Percentiles rank a stretch among this genome's conserved stretches.
phyloP scores from a whole-genome alignment of 1,139 yeast genomes.

The Taiozyma onychis region DNA sequence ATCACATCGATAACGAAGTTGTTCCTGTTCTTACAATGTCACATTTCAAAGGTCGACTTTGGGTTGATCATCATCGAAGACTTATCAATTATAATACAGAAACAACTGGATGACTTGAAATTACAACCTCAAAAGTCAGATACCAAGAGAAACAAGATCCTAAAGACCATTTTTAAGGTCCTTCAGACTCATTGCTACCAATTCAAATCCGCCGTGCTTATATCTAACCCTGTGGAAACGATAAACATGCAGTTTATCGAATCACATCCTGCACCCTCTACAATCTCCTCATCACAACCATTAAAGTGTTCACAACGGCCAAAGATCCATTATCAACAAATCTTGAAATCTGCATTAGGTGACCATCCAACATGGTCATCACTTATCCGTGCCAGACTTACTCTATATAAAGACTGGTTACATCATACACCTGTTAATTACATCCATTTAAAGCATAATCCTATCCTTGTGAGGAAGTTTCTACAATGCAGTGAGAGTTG shows the following conservation, averaged over 20 bases:
- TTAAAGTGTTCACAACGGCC: conserved; percentile 4
- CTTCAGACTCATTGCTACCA: conserved; percentile 13
- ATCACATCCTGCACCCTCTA: conserved; percentile 4
- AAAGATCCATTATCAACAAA: conserved; percentile 14
- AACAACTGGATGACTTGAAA: conserved; percentile 12
- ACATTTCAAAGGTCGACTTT: conserved; percentile 4
- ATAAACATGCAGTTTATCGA: conserved; percentile 19
- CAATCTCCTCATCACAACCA: conserved; percentile 3
- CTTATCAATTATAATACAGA: conserved; percentile 11
- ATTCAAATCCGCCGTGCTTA: conserved; percentile 10
- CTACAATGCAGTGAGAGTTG: conserved; percentile 5
- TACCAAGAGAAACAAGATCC: conserved; percentile 3
- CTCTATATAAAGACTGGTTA: conserved; percentile 20
- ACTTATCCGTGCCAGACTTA: conserved; percentile 14
- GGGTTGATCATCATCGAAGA: conserved; percentile 21
- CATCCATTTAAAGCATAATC: conserved; percentile 15
- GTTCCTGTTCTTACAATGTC: conserved; percentile 13
- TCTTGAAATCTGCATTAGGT: conserved; percentile 18
- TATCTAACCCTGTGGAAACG: conserved; percentile 15
- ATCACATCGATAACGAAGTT: conserved; percentile 12
- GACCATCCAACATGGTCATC: conserved; percentile 16
- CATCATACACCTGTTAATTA: conserved; percentile 7
- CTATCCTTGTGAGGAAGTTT: conserved; percentile 8
- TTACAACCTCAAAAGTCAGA: background rate
- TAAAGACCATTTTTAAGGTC: background rate